phyloP scores from a whole-genome alignment of 306 rosid species.

The Cucurbita maxima region DNA sequence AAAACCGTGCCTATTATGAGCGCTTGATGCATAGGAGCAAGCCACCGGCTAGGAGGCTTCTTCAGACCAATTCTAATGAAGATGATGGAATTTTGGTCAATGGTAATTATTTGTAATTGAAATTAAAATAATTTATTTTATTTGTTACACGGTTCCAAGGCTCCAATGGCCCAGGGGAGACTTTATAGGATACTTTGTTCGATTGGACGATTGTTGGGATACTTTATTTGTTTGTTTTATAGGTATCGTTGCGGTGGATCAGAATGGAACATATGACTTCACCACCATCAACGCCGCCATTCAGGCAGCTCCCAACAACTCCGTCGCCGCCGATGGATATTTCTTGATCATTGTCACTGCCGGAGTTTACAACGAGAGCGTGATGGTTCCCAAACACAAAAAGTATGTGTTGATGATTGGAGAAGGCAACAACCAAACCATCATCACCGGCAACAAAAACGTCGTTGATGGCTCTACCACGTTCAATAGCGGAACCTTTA shows the following conservation, averaged over 20 bases:
- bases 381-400: constrained; percentile 46
- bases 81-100: constrained; percentile 25
- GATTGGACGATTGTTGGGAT: no score
- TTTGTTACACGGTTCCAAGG: no score
- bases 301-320: constrained; percentile 61
- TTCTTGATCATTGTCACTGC: constrained; percentile 61
- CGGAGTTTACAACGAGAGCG: constrained; percentile 32
- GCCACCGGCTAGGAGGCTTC: constrained; percentile 26
- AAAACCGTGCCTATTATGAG: constrained; percentile 25
- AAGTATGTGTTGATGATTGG: constrained; percentile 61
- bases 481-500: constrained; percentile 70
- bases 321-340: constrained; percentile 31
- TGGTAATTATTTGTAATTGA: background rate
- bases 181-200: no score
- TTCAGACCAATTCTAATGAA: constrained; percentile 7
- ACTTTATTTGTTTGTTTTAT: background rate
- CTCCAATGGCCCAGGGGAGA: no score
- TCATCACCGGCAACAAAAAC: constrained; percentile 67
- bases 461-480: constrained; percentile 71
- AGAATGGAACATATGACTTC: constrained; percentile 60
- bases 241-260: constrained; percentile 52
- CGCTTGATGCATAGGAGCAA: background rate
- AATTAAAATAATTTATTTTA: no score
- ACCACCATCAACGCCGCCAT: constrained; percentile 63
- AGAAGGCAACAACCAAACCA: constrained; percentile 65